A percentile compares a stretch with the other conserved stretches of the same genome.
Conservation (phyloP, 495 filamentous ascomycete genomes). For the Ascobolus immersus region DNA sequence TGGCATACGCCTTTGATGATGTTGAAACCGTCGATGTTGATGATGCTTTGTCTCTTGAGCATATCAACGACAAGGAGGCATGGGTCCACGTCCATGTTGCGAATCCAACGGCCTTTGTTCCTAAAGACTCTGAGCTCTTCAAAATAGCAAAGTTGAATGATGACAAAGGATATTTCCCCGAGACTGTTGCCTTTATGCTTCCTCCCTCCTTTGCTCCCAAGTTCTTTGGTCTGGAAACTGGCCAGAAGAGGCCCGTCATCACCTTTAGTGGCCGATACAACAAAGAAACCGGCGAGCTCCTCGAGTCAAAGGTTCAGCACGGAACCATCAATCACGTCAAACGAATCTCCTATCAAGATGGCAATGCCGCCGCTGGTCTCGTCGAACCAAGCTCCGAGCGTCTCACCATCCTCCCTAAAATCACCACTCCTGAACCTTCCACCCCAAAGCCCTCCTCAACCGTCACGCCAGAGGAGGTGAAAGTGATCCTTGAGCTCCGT, state of each 20-base stretch:
- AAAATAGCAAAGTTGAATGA: conserved; percentile 36
- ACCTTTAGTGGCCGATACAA: conserved; percentile 60
- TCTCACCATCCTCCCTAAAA: not conserved
- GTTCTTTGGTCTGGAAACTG: conserved; percentile 42
- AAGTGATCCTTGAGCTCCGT: conserved; percentile 20
- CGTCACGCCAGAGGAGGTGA: conserved; percentile 18
- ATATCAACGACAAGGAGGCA: conserved; percentile 29
- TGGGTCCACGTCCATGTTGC: conserved; percentile 84
- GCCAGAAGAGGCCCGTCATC: conserved; percentile 41
- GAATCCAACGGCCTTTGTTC: conserved; percentile 72
- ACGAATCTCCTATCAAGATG: conserved; percentile 36
- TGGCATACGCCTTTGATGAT: conserved; percentile 67
- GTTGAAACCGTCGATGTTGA: conserved; percentile 52
- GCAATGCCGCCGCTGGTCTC: conserved; percentile 26
- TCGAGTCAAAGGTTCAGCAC: conserved; percentile 46
- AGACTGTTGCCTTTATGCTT: conserved; percentile 53
- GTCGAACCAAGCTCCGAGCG: not conserved
- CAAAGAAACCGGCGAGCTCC: conserved; percentile 31
- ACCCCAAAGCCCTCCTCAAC: conserved; percentile 8
- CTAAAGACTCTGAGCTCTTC: conserved; percentile 29
- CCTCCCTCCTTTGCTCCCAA: conserved; percentile 27
- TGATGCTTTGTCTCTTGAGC: conserved; percentile 64
- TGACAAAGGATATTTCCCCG: conserved; percentile 49
- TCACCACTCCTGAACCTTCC: conserved; percentile 5
- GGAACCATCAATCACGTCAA: conserved; percentile 48